These are phyloP conservation scores for Bryum argenteum DNA, from an alignment of 225 moss, liverwort and hornwort genomes.

Conservation along the genomic window DNA sequence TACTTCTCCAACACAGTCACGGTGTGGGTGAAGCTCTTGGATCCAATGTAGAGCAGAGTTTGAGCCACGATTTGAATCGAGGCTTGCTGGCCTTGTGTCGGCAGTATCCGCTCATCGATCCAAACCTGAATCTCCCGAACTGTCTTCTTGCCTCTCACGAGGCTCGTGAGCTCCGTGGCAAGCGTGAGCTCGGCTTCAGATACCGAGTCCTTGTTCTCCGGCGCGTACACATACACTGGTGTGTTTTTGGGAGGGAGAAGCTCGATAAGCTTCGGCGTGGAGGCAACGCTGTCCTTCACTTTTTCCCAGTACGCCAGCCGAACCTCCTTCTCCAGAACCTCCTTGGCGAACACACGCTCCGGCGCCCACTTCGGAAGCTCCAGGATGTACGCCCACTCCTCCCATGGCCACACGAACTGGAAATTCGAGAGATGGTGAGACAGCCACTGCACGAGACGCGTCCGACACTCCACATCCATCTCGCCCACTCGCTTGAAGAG, in stretches of 20 bases:
- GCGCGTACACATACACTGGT: conserved; percentile 65
- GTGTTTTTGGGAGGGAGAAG: conserved; percentile 86
- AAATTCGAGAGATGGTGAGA: conserved; percentile 97
- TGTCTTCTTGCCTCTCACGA: conserved; percentile 78
- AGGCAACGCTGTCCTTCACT: conserved; percentile 84
- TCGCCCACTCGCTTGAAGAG: conserved; percentile 82
- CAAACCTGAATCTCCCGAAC: conserved; percentile 88
- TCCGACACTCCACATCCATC: conserved; percentile 97
- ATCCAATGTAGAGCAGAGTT: conserved; percentile 87
- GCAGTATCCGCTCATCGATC: conserved; percentile 83
- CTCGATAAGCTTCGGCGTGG: conserved; percentile 72
- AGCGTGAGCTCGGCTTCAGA: conserved; percentile 63
- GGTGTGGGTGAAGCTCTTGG: conserved; percentile 94
- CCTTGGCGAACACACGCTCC: conserved; percentile 87
- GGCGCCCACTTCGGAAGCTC: conserved; percentile 82
- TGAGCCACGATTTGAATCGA: conserved; percentile 81
- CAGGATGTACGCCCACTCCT: conserved; percentile 90
- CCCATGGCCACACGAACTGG: conserved; percentile 99
- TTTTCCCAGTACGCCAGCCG: conserved; percentile 95
- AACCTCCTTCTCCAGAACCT: conserved; percentile 90
- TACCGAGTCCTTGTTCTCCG: conserved; percentile 56
- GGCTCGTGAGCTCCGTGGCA: conserved; percentile 72
- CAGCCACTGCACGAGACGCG: conserved; percentile 95
- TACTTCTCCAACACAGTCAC: conserved; percentile 91
- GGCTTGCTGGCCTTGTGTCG: conserved; percentile 69